These are phyloP conservation scores for Ganoderma multipileum DNA, from an alignment of 1,284 basidiomycete species.

Conservation along the genomic window DNA sequence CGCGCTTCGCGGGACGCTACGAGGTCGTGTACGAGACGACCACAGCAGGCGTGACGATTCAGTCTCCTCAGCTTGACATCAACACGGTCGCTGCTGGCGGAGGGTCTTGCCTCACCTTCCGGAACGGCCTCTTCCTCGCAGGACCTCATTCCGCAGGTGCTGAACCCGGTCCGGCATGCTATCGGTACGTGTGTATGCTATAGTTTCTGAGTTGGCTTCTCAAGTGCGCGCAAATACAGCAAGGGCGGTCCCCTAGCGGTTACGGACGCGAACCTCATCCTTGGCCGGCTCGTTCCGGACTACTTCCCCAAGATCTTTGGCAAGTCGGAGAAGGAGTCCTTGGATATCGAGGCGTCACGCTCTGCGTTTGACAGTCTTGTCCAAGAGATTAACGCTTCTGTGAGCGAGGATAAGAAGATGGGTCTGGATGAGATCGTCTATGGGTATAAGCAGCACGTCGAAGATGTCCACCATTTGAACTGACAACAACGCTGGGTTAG, in stretches of 20 bases:
- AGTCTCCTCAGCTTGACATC: conserved; percentile 88
- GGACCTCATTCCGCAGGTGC: conserved; percentile 88
- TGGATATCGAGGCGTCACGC: conserved; percentile 76
- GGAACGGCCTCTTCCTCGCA: conserved; percentile 83
- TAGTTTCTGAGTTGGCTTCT: neutral
- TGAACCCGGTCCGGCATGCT: conserved; percentile 85
- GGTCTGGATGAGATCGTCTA: conserved; percentile 89
- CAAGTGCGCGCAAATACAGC: conserved; percentile 44
- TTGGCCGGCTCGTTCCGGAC: conserved; percentile 84
- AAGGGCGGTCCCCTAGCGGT: conserved; percentile 88
- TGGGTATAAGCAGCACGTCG: conserved; percentile 55
- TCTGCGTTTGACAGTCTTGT: conserved; percentile 71
- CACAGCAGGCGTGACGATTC: conserved; percentile 89
- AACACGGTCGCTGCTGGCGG: conserved; percentile 91
- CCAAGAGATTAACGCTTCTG: conserved; percentile 65
- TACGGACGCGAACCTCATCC: conserved; percentile 87
- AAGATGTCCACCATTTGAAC: neutral
- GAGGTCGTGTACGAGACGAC: conserved; percentile 92
- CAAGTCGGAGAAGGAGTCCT: conserved; percentile 80
- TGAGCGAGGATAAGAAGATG: conserved; percentile 59
- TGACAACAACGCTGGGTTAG: neutral
- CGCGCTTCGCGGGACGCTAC: conserved; percentile 85
- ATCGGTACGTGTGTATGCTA: conserved; percentile 54
- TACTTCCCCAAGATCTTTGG: conserved; percentile 92
- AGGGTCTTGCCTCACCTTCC: conserved; percentile 82